Percentiles rank a stretch among this genome's conserved stretches.
phyloP scores from a whole-genome alignment of 306 rosid genomes.

The Casuarina equisetifolia region DNA sequence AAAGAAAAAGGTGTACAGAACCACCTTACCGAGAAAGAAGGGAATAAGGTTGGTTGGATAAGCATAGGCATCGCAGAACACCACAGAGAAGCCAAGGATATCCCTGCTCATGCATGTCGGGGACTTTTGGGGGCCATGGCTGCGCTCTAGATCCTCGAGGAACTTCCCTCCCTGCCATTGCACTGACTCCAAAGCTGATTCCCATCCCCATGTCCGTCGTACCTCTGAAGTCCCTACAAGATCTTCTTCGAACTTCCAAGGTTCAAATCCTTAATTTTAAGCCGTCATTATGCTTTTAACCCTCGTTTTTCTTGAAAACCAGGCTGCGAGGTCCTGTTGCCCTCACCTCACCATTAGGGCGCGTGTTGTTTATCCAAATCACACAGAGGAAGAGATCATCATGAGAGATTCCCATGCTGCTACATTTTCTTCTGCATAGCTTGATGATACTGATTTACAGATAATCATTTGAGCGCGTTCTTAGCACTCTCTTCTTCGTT shows the following conservation, averaged over 20 bases:
- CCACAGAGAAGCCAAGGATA: constrained; percentile 23
- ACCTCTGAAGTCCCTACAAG: constrained; percentile 22
- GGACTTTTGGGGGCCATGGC: not conserved
- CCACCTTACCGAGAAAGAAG: not conserved
- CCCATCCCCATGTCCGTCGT: not conserved
- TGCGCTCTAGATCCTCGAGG: constrained; percentile 12
- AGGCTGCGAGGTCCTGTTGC: not conserved
- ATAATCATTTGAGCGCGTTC: not conserved
- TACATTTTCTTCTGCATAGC: no score
- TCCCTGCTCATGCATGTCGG: not conserved
- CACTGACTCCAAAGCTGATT: constrained; percentile 43
- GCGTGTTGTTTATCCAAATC: not conserved
- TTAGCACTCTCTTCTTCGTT: not conserved
- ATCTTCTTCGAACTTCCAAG: constrained; percentile 34
- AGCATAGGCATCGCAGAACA: not conserved
- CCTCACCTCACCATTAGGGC: not conserved
- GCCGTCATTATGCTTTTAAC: not conserved
- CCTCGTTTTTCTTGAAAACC: not conserved
- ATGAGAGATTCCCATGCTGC: no score
- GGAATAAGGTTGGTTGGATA: not conserved
- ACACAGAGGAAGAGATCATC: not conserved
- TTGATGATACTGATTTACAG: no score
- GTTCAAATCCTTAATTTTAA: not conserved
- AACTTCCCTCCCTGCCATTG: constrained; percentile 23
- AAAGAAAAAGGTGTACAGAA: no score